Base-by-base conservation (phyloP, 1,139 yeast genomes). In the Neolecta irregularis region DNA sequence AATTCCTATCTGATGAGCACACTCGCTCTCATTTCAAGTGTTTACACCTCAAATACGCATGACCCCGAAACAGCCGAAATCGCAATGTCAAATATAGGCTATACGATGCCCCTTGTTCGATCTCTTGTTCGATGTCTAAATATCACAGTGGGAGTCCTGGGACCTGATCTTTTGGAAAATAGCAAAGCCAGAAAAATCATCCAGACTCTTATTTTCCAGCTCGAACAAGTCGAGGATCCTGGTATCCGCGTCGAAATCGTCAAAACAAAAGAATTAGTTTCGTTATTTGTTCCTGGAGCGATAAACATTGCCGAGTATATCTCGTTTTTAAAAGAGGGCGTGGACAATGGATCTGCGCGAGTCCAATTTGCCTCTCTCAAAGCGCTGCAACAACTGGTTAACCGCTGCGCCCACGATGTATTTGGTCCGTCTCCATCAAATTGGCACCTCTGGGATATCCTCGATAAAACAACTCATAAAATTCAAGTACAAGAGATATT, bases 41-140 rank as follows among this genome's bases (percentile, higher is more conserved):
- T 75, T 1, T 65, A 65, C 47, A 44, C 61, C 1, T 60, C 65
- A 38, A 83, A 74, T 42, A 51, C 62, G 1, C 81, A 68, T 50
- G 74, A 79, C 11, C 54, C 56, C 9, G 64, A 59, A 41, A 58
- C 66, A 3, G 42, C 55, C 3, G 60, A 65, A 0, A 55, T 61
- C 1, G 54, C 66, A 8, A 55, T 64, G 11, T 58, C 67, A 20
- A 69, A 71, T 43, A 51, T 69, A 41, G 69, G 67, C 39, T 52
- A 56, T 28, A 61, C 61, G 24, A 53, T 53, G 26, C 58, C 66
- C 24, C 57, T 69, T 0, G 53, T 57, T 28, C 46, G 50, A 2
- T 57, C 60, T 1, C 50, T 67, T 18, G 60, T 64, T 1, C 56
- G 60, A 19, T 58, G 64, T n/a, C 44, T 64, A 17, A 56, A 58